Evolutionary conservation across 257 asterid genomes (phyloP).

Genomic region (Leonotis leonurus): DNA sequence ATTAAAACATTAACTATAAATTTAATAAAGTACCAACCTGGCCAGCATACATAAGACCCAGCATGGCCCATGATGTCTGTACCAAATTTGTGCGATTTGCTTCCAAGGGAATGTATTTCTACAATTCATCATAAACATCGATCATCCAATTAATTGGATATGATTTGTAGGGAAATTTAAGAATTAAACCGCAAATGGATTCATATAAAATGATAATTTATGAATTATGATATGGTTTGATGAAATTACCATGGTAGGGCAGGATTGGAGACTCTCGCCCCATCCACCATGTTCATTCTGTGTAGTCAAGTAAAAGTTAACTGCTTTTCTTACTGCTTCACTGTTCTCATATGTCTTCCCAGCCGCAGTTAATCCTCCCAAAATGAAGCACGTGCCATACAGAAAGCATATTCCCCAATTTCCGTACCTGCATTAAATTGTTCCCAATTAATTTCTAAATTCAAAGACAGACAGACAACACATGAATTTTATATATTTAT

Average conservation of each 20-base stretch:
- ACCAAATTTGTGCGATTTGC: constrained; percentile 71
- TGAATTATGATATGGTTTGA: too few relatives aligned
- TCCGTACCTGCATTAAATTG: constrained; percentile 83
- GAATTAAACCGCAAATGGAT: too few relatives aligned
- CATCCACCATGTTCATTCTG: constrained; percentile 88
- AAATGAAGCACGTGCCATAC: constrained; percentile 59
- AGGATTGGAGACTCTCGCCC: constrained; percentile 75
- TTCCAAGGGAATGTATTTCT: constrained; percentile 71
- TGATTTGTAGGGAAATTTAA: too few relatives aligned
- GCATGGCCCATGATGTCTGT: constrained; percentile 88
- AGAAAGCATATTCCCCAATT: constrained; percentile 76
- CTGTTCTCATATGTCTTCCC: constrained; percentile 55
- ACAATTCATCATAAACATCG: too few relatives aligned
- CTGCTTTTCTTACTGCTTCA: constrained; percentile 46
- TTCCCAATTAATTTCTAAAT: too few relatives aligned
- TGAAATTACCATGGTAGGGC: constrained; percentile 69
- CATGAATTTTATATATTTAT: too few relatives aligned
- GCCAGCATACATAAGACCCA: constrained; percentile 64
- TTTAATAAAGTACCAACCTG: constrained; percentile 54
- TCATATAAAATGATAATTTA: too few relatives aligned
- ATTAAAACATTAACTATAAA: too few relatives aligned
- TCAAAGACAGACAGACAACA: too few relatives aligned
- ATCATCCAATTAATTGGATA: background rate
- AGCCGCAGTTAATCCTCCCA: constrained; percentile 41
- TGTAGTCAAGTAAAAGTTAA: constrained; percentile 37